phyloP scores from a whole-genome alignment of 1,284 basidiomycete species.

The Omphalotus olearius region DNA sequence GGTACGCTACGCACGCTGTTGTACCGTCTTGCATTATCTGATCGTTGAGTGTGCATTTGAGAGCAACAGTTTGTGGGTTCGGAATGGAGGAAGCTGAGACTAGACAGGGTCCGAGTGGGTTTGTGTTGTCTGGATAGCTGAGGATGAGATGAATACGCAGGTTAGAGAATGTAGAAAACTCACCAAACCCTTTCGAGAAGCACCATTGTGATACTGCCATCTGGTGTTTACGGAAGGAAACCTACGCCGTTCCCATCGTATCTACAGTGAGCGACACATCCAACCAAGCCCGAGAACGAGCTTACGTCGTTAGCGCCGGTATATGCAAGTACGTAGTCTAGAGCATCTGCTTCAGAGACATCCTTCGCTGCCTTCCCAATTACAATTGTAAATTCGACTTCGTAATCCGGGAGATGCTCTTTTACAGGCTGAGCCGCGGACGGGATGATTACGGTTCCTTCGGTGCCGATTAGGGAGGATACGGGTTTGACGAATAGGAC shows the following conservation, averaged over 20 bases:
- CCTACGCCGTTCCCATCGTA: slow-evolving; percentile 29
- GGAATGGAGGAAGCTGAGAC: slow-evolving; percentile 62
- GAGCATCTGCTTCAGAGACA: slow-evolving; percentile 69
- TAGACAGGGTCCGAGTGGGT: slow-evolving; percentile 73
- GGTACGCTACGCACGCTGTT: slow-evolving; percentile 50
- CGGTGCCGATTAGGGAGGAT: slow-evolving; percentile 68
- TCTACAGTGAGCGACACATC: no score
- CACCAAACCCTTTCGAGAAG: slow-evolving; percentile 82
- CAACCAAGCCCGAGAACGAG: background rate
- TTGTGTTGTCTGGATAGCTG: slow-evolving; percentile 57
- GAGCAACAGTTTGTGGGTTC: slow-evolving; percentile 65
- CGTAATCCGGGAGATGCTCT: slow-evolving; percentile 80
- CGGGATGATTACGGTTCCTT: slow-evolving; percentile 65
- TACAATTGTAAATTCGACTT: slow-evolving; percentile 84
- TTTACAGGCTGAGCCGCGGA: slow-evolving; percentile 64
- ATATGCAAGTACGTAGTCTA: slow-evolving; percentile 81
- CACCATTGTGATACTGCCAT: slow-evolving; percentile 75
- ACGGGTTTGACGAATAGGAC: slow-evolving; percentile 81
- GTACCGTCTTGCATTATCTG: slow-evolving; percentile 68
- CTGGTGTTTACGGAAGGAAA: slow-evolving; percentile 79
- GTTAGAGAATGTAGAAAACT: slow-evolving; percentile 17
- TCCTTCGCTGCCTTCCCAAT: slow-evolving; percentile 80
- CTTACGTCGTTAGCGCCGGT: slow-evolving; percentile 76
- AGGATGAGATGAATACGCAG: background rate
- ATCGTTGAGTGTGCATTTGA: slow-evolving; percentile 71